Percentiles rank a stretch among this genome's conserved stretches.
These are phyloP conservation scores for Hypoxylon intermedium DNA, from an alignment of 495 filamentous ascomycete species.

Conservation along the genomic window DNA sequence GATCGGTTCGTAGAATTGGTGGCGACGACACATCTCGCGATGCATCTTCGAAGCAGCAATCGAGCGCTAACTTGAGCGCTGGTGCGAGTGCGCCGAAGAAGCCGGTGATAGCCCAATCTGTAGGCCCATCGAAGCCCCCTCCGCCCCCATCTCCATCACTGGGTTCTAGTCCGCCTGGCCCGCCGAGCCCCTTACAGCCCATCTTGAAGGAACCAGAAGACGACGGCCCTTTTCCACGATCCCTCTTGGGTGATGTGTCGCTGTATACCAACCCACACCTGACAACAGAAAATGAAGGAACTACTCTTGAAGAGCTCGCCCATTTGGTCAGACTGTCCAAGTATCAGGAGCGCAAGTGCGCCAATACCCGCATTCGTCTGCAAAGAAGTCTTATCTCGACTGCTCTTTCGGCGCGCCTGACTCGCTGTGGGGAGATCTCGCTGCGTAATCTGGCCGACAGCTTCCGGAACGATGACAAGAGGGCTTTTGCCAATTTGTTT, in stretches of 20 bases:
- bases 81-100: constrained; percentile 49
- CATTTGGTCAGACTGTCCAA: constrained; percentile 72
- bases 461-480: constrained; percentile 89
- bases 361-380: constrained; percentile 69
- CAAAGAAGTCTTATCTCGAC: constrained; percentile 73
- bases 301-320: constrained; percentile 73
- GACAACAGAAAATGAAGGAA: constrained; percentile 58
- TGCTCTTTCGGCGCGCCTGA: constrained; percentile 79
- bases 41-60: constrained; percentile 49
- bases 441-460: constrained; percentile 85
- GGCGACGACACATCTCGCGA: constrained; percentile 47
- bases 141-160: constrained; percentile 27
- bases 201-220: constrained; percentile 43
- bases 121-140: constrained; percentile 36
- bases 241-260: constrained; percentile 58
- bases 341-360: constrained; percentile 76
- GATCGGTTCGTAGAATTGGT: constrained; percentile 43
- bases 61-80: constrained; percentile 34
- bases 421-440: constrained; percentile 76
- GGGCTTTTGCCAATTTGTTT: constrained; percentile 83
- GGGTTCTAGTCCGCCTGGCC: constrained; percentile 29
- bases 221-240: constrained; percentile 43
- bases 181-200: constrained; percentile 34
- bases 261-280: constrained; percentile 58
- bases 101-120: constrained; percentile 55